Conservation (phyloP, 1,139 yeast genomes). For the Kodamaea fungicola region DNA sequence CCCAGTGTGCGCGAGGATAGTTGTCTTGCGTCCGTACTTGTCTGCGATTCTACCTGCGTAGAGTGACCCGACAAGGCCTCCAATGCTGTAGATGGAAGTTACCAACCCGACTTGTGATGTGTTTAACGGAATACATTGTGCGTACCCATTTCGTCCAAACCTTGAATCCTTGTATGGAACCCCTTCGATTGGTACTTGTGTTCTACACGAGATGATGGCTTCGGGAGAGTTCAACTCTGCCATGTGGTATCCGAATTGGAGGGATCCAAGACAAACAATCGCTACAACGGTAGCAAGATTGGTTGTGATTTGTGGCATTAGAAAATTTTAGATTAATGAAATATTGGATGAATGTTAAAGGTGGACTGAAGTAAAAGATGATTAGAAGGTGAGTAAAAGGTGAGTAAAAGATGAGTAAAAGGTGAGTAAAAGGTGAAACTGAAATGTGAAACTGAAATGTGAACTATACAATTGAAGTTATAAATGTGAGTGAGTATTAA, state of each 20-base stretch:
- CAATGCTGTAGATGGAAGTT: constrained; percentile 82
- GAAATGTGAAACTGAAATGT: too few species aligned
- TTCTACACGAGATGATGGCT: constrained; percentile 35
- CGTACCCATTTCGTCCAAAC: constrained; percentile 37
- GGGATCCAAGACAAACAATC: constrained; percentile 41
- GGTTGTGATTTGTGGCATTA: too few species aligned
- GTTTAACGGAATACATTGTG: constrained; percentile 54
- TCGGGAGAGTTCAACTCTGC: constrained; percentile 49
- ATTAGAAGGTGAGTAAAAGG: too few species aligned
- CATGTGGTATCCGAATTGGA: constrained; percentile 51
- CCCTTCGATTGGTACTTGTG: constrained; percentile 27
- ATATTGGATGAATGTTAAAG: too few species aligned
- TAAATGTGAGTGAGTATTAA: too few species aligned
- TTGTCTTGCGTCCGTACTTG: constrained; percentile 56
- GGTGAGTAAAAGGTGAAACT: too few species aligned
- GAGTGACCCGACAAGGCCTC: constrained; percentile 80
- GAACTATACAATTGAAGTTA: too few species aligned
- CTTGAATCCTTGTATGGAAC: constrained; percentile 34
- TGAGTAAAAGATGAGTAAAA: too few species aligned
- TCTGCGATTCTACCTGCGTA: constrained; percentile 73
- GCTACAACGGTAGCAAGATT: constrained; percentile 26
- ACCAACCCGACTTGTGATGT: constrained; percentile 70
- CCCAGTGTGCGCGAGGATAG: constrained; percentile 54
- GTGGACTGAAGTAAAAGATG: too few species aligned
- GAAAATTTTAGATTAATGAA: too few species aligned